Evolutionary conservation across 495 filamentous ascomycete species (phyloP).

Genomic region (Neurospora sp.): DNA sequence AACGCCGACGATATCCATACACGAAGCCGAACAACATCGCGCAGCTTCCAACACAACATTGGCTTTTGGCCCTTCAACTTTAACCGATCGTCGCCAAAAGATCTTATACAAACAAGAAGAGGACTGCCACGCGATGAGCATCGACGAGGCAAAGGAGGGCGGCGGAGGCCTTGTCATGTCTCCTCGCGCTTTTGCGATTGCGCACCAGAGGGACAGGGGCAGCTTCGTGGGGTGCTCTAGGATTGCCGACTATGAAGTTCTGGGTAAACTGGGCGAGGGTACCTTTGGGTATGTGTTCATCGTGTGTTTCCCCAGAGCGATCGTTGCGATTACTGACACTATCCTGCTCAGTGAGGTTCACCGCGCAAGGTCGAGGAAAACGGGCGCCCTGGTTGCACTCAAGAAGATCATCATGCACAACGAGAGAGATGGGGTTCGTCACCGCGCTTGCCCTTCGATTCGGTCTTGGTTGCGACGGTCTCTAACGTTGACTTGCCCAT

Average conservation of each 20-base stretch:
- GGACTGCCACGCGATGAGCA: conserved; percentile 15
- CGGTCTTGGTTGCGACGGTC: not conserved
- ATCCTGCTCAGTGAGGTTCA: conserved; percentile 66
- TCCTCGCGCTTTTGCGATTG: conserved; percentile 34
- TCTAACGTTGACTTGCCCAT: conserved; percentile 4
- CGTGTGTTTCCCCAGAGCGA: not conserved
- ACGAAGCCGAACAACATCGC: not conserved
- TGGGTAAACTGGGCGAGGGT: conserved; percentile 90
- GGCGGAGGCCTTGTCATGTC: conserved; percentile 16
- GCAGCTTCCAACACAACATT: not conserved
- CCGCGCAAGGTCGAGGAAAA: conserved; percentile 69
- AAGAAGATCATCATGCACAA: conserved; percentile 94
- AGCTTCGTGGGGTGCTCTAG: conserved; percentile 77
- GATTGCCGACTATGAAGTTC: conserved; percentile 78
- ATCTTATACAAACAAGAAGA: not conserved
- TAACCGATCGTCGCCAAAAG: not conserved
- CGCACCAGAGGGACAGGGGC: conserved; percentile 33
- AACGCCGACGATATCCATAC: not conserved
- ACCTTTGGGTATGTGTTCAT: conserved; percentile 72
- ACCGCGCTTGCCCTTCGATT: not conserved
- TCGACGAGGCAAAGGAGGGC: conserved; percentile 6
- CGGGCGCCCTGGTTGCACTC: conserved; percentile 65
- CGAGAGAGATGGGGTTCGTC: conserved; percentile 67
- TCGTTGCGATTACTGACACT: conserved; percentile 6
- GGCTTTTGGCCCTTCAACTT: not conserved